phyloP scores from a whole-genome alignment of 192 early-diverging fungal species.

The Spizellomyces sp. region DNA sequence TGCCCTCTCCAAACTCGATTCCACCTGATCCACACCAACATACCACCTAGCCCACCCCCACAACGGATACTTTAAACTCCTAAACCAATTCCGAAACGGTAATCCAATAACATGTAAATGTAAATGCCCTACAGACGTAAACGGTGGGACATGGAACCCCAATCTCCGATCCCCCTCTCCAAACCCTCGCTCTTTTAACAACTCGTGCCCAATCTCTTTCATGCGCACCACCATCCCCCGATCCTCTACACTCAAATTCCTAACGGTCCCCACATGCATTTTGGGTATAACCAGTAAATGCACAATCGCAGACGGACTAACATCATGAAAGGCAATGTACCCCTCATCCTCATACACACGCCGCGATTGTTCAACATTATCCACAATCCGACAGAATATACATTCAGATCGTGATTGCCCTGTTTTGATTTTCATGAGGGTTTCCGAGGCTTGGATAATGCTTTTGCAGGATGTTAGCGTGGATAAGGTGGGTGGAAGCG shows the following conservation, averaged over 20 bases:
- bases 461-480: no score
- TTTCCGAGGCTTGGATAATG: no score
- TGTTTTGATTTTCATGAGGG: no score
- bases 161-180: constrained; percentile 31
- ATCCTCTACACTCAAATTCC: neutral
- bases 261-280: constrained; percentile 31
- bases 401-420: no score
- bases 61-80: constrained; percentile 39
- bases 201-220: constrained; percentile 9
- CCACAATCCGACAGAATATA: no score
- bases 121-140: constrained; percentile 67
- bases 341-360: constrained; percentile 27
- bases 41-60: constrained; percentile 36
- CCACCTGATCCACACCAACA: constrained; percentile 22
- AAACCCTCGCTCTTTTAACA: constrained; percentile 14
- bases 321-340: constrained; percentile 47
- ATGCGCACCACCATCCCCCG: constrained; percentile 12
- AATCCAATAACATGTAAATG: constrained; percentile 67
- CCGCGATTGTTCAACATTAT: no score
- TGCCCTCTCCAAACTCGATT: constrained; percentile 21
- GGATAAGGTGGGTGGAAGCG: no score
- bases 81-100: constrained; percentile 48
- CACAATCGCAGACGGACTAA: constrained; percentile 33
- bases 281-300: constrained; percentile 46
- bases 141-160: constrained; percentile 77